Percentiles rank a stretch among this genome's conserved stretches.
These are phyloP conservation scores for Quercus variabilis DNA, from an alignment of 306 rosid genomes.

Conservation along the genomic window DNA sequence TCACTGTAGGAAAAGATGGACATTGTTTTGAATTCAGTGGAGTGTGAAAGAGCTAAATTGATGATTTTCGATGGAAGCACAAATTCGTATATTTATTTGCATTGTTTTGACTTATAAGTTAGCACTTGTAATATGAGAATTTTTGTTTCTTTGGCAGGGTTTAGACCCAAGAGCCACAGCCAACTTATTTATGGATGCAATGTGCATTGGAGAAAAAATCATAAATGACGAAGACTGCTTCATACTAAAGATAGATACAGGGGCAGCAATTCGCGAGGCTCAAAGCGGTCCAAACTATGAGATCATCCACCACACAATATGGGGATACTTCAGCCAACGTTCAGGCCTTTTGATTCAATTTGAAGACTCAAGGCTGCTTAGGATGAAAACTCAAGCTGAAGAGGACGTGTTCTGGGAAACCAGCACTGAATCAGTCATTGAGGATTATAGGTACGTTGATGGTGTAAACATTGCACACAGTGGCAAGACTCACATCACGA, in stretches of 20 bases:
- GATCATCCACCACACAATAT: constrained; percentile 80
- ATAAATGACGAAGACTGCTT: constrained; percentile 80
- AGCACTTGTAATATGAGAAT: background rate
- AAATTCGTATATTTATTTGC: background rate
- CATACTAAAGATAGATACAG: constrained; percentile 71
- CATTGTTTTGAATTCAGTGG: no score
- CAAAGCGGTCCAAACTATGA: constrained; percentile 64
- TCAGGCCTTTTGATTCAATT: constrained; percentile 81
- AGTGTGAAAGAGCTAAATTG: no score
- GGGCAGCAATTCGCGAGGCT: constrained; percentile 67
- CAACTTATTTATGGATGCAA: constrained; percentile 69
- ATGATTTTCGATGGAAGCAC: no score
- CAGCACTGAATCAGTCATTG: constrained; percentile 75
- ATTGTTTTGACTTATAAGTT: background rate
- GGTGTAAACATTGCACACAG: constrained; percentile 83
- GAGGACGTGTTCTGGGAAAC: constrained; percentile 93
- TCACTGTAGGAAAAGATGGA: no score
- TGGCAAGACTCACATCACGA: constrained; percentile 65
- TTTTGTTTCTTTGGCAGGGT: constrained; percentile 38
- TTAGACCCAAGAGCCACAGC: constrained; percentile 92
- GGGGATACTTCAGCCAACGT: constrained; percentile 96
- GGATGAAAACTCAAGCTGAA: constrained; percentile 59
- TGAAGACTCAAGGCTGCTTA: constrained; percentile 75
- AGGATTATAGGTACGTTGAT: constrained; percentile 69
- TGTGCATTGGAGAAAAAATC: constrained; percentile 81